Conservation (phyloP, 2,329 filamentous ascomycete genomes). For the Sclerotinia spermophila region DNA sequence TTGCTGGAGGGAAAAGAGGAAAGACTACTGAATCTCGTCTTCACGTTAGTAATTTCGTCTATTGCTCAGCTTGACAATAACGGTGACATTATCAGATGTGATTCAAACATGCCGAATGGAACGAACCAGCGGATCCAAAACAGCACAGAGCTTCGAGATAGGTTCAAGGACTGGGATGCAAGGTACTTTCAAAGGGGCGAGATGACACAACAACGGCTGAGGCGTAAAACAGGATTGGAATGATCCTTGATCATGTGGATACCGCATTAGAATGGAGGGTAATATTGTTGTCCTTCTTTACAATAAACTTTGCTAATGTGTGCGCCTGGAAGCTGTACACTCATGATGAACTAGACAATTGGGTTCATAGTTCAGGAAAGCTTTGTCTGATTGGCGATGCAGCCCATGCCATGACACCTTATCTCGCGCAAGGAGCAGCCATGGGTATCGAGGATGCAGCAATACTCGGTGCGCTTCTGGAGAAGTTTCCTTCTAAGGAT, state of each 20-base stretch:
- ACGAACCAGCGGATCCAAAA: neutral
- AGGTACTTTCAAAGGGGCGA: neutral
- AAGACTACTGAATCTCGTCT: neutral
- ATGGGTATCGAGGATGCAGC: slow-evolving; percentile 24
- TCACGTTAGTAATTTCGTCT: neutral
- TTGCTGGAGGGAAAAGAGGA: slow-evolving; percentile 17
- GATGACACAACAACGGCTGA: neutral
- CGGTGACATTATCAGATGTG: neutral
- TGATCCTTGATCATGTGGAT: slow-evolving; percentile 3
- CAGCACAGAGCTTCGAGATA: neutral
- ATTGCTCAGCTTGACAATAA: neutral
- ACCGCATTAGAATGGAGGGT: slow-evolving; percentile 6
- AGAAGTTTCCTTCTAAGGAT: slow-evolving; percentile 18
- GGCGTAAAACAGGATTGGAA: neutral
- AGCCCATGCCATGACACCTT: slow-evolving; percentile 45
- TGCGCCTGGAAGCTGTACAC: neutral
- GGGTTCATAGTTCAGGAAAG: slow-evolving; percentile 29
- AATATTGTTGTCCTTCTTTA: neutral
- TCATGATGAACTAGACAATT: neutral
- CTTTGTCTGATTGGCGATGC: slow-evolving; percentile 43
- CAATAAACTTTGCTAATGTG: neutral
- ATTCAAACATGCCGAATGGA: slow-evolving; percentile 1
- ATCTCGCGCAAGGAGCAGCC: slow-evolving; percentile 39
- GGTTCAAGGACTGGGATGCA: neutral
- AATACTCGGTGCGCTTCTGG: slow-evolving; percentile 23